Evolutionary conservation across 2,329 filamentous ascomycete species (phyloP), one percentile per base, ranked within the genome.

Genomic region (Reticulascus tulasneorum): DNA sequence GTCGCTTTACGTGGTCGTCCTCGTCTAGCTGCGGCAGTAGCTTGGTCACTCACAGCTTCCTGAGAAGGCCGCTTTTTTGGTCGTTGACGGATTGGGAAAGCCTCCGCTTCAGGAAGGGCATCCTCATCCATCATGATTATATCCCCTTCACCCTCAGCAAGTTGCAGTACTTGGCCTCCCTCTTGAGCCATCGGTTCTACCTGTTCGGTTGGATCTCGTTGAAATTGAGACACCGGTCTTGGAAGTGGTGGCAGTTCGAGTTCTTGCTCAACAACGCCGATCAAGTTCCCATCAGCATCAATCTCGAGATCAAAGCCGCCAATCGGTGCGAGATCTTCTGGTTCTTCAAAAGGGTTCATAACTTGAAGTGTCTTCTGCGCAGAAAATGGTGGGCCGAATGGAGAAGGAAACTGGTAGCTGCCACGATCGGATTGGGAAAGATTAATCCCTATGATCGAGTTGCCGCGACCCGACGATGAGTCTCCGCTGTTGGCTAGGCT

Each of bases 231-330:
- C 6, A 29, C 25, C 33, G 31, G 24, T 17, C 35, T 45, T 22
- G 55, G 60, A 18, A 71, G 52, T 13, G 52, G 52, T 22, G 71
- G 71, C 21, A 76, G 53, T 23, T 70, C 64, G 15, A 57, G 57
- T 29, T 71, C 66, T 13, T 63, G 50, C 12, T 70, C 65, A 10
- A 56, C 40, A 4, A 64, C 45, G 17, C 60, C 59, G 25, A 71
- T 47, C 23, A 76, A 50, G 39, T 75, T 75, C 23, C 73, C 73
- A 9, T 75, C 54, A 17, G 56, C 64, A 41, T 75, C 73, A 34
- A 77, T 67, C n/a, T 67, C 62, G 18, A 77, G 57, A 3, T 64
- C 66, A 46, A 70, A 60, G 18, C 66, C 64, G 0, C 55, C 55
- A 15, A 64, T 47, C 6, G 54, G 48, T 8, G 56, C 58, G 18